These are phyloP conservation scores for Chaetomiaceae sp. DNA, from an alignment of 2,329 filamentous ascomycete species.

Conservation along the genomic window DNA sequence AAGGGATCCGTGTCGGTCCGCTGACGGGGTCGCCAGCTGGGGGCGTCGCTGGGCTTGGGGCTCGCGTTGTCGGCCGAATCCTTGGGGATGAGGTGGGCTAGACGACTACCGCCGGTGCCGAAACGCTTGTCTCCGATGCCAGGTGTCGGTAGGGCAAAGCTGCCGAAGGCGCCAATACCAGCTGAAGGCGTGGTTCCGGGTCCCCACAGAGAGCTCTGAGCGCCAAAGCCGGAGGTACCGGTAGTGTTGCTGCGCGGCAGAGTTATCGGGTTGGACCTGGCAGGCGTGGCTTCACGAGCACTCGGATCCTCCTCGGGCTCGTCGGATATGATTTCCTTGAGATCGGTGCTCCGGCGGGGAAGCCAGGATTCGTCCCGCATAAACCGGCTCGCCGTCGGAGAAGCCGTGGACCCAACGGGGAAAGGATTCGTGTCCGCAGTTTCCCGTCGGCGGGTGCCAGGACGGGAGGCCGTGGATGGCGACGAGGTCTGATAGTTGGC, in stretches of 20 bases:
- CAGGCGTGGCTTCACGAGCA: constrained; percentile 30
- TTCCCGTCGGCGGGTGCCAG: constrained; percentile 75
- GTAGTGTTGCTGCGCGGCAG: constrained; percentile 53
- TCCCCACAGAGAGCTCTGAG: constrained; percentile 43
- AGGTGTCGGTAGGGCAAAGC: constrained; percentile 67
- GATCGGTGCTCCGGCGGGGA: constrained; percentile 49
- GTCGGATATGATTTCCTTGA: constrained; percentile 50
- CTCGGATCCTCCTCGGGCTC: constrained; percentile 46
- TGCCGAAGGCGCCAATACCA: constrained; percentile 83
- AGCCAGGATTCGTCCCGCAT: constrained; percentile 62
- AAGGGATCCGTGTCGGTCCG: constrained; percentile 74
- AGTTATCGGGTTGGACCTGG: constrained; percentile 38
- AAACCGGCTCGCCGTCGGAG: constrained; percentile 59
- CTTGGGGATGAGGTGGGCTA: constrained; percentile 81
- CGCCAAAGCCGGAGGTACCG: constrained; percentile 42
- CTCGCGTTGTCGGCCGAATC: constrained; percentile 64
- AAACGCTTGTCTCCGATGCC: constrained; percentile 66
- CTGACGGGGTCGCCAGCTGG: constrained; percentile 54
- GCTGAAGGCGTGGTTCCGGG: constrained; percentile 55
- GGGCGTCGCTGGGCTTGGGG: constrained; percentile 47
- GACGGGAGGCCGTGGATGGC: constrained; percentile 65
- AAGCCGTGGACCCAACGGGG: constrained; percentile 49
- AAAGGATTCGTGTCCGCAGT: constrained; percentile 67
- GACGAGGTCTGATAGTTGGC: constrained; percentile 67
- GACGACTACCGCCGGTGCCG: constrained; percentile 72